phyloP scores from a whole-genome alignment of 441 rosid genomes.

The Melastoma candidum region DNA sequence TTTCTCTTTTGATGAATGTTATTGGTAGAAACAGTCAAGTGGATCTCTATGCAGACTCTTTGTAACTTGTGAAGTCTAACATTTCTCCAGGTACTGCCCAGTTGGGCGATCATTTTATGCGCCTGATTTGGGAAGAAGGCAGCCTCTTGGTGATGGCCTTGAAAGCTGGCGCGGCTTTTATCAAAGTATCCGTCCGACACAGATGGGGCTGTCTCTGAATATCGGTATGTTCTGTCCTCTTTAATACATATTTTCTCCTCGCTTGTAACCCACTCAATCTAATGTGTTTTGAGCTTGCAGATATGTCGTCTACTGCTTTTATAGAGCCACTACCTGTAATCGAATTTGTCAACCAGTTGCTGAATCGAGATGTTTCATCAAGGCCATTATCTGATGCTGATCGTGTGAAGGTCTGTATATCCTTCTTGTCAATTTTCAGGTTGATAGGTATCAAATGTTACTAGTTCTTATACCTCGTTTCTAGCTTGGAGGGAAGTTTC shows the following conservation, averaged over 20 bases:
- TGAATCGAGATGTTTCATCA: slow-evolving; percentile 54
- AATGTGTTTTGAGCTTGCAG: slow-evolving; percentile 24
- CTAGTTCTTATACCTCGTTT: neutral
- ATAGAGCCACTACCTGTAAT: slow-evolving; percentile 81
- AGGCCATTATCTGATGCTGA: slow-evolving; percentile 84
- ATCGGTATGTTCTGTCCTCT: slow-evolving; percentile 39
- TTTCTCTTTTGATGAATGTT: neutral
- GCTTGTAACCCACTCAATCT: neutral
- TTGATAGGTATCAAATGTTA: neutral
- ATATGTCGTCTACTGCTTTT: slow-evolving; percentile 94
- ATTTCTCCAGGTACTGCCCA: slow-evolving; percentile 52
- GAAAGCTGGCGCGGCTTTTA: slow-evolving; percentile 99
- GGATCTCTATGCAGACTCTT: neutral
- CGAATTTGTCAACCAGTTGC: slow-evolving; percentile 57
- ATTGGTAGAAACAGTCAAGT: neutral
- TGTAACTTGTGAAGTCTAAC: neutral
- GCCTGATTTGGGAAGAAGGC: slow-evolving; percentile 75
- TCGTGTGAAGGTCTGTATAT: slow-evolving; percentile 62
- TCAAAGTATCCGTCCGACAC: slow-evolving; percentile 97
- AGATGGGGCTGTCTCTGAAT: slow-evolving; percentile 86
- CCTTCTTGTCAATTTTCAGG: neutral
- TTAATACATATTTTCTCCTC: neutral
- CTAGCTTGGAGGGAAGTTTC: no score
- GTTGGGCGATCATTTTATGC: slow-evolving; percentile 92
- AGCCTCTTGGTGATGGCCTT: slow-evolving; percentile 79